Percentiles rank a stretch among this genome's conserved stretches.
Conservation (phyloP, 1,284 basidiomycete genomes). For the Cystobasidium sp. region DNA sequence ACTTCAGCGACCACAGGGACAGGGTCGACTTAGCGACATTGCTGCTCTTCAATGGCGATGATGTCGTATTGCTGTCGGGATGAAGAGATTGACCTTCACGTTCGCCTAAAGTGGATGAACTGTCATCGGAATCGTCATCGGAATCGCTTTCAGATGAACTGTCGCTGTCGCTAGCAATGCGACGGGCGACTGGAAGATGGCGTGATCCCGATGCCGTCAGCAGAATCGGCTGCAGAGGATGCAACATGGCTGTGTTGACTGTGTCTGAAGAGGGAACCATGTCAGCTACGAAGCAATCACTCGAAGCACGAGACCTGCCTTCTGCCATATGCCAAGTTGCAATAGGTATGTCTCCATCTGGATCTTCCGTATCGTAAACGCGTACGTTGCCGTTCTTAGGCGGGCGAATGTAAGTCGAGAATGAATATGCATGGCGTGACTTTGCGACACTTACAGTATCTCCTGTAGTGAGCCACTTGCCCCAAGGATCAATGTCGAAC, state of each 20-base stretch:
- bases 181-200: slow-evolving; percentile 54
- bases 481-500: slow-evolving; percentile 77
- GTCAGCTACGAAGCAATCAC: not conserved
- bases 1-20: not conserved
- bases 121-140: not conserved
- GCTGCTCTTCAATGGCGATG: not conserved
- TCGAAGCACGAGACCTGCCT: slow-evolving; percentile 50
- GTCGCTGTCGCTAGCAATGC: not conserved
- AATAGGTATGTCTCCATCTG: slow-evolving; percentile 30
- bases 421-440: not conserved
- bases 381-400: slow-evolving; percentile 53
- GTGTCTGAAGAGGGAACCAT: slow-evolving; percentile 58
- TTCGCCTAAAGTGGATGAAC: not conserved
- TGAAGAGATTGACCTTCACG: not conserved
- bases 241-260: slow-evolving; percentile 67
- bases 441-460: slow-evolving; percentile 65
- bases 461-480: slow-evolving; percentile 71
- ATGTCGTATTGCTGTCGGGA: not conserved
- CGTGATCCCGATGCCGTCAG: slow-evolving; percentile 71
- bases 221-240: slow-evolving; percentile 64
- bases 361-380: slow-evolving; percentile 49
- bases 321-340: slow-evolving; percentile 40
- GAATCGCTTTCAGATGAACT: slow-evolving; percentile 3
- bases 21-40: not conserved
- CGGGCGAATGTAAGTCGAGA: not conserved